Base-by-base conservation (phyloP, 2,329 filamentous ascomycete genomes). In the Leptodontidium sp. region DNA sequence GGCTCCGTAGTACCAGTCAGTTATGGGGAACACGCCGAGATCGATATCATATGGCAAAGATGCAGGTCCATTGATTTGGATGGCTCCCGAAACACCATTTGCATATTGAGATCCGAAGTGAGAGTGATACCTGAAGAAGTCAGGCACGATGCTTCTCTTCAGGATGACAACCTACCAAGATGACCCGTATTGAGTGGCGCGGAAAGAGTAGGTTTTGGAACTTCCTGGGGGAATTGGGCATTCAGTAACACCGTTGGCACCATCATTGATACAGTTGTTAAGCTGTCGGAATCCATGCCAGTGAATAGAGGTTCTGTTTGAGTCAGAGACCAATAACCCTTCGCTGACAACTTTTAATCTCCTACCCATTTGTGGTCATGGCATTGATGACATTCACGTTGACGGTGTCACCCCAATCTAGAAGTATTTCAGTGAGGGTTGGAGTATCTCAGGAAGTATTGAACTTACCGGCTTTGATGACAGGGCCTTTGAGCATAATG, bases 341-440 rank as follows among this genome's bases (percentile, higher is more conserved):
- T 6, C 77, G 65, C 79, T 24, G 68, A 69, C 58, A 74, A 78
- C 70, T 43, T 12, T 40, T 40, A 12, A 68, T n/a, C 9, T 40
- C 66, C 65, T 66, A 69, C 64, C 77, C 79, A 26, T 82, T 86
- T 12, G 93, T 85, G 62, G 88, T 86, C 35, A 81, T 71, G 14
- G 74, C 68, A 79, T 95, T 95, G 78, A 87, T 84, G 63, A 94
- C 85, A 50, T 88, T 88, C 50, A 92, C 86, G 58, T 91, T 81
- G 58, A 88, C 82, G 26, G 53, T 69, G 64, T 80, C 78, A 21
- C 77, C 77, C 74, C 75, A 78, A 35, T 71, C 70, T 66, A 47
- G n/a, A 38, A 24, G 8, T 8, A 45, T 17, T 24, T 57, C 52
- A 62, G 38, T 12, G 8, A 11, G 15, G 14, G 17, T 49, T 24